These are phyloP conservation scores for Cyclotella sp. DNA, from an alignment of 108 stramenopile species.

Conservation along the genomic window DNA sequence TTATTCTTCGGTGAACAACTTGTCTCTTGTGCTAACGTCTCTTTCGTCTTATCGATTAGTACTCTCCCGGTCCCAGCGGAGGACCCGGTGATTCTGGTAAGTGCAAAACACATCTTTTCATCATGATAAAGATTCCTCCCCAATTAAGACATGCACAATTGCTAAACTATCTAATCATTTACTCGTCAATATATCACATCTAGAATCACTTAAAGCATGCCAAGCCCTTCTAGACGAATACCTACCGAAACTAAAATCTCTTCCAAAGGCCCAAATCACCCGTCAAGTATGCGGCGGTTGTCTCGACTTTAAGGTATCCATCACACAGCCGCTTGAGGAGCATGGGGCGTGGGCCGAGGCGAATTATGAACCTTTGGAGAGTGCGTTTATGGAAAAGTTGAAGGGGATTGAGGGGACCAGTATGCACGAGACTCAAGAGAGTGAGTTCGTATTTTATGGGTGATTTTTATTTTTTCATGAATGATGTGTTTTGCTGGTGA, in stretches of 20 bases:
- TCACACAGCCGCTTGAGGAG: slow-evolving; percentile 50
- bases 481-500: not conserved
- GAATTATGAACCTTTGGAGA: slow-evolving; percentile 60
- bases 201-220: slow-evolving; percentile 63
- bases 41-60: not conserved
- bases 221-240: slow-evolving; percentile 65
- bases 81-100: slow-evolving; percentile 54
- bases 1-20: not conserved
- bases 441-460: slow-evolving; percentile 2
- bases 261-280: slow-evolving; percentile 67
- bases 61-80: slow-evolving; percentile 44
- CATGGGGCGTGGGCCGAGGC: slow-evolving; percentile 57
- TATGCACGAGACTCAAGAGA: slow-evolving; percentile 67
- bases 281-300: slow-evolving; percentile 87
- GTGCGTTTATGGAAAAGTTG: slow-evolving; percentile 63
- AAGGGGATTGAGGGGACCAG: slow-evolving; percentile 61
- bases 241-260: slow-evolving; percentile 60
- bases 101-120: slow-evolving; percentile 18
- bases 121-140: not conserved
- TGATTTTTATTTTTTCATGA: not conserved
- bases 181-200: not conserved
- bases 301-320: slow-evolving; percentile 70
- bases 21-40: not conserved
- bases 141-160: too few species aligned
- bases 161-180: too few species aligned